Evolutionary conservation across 768 basidiomycete species (phyloP).

Genomic region (Tricholoma hemisulphureum): DNA sequence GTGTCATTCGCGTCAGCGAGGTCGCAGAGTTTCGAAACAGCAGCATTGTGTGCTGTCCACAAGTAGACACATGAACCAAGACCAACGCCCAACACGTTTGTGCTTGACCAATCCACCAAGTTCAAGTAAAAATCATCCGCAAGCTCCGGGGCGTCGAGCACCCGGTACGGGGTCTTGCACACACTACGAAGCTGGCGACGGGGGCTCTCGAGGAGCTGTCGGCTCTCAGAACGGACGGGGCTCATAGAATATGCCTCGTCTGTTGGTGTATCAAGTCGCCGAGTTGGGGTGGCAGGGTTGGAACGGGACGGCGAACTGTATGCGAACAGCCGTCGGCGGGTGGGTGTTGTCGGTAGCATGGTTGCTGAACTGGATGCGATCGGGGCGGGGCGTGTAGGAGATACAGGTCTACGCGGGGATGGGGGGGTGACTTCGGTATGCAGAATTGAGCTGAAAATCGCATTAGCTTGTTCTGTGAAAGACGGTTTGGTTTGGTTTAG

Average conservation of each 20-base stretch:
- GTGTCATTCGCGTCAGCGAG: conserved; percentile 64
- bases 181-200: conserved; percentile 78
- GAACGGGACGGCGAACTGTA: conserved; percentile 63
- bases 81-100: conserved; percentile 93
- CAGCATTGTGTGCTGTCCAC: conserved; percentile 94
- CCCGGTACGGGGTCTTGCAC: conserved; percentile 94
- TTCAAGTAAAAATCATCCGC: conserved; percentile 99
- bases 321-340: conserved; percentile 61
- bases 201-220: conserved; percentile 80
- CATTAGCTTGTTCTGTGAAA: conserved; percentile 74
- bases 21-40: conserved; percentile 90
- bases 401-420: conserved; percentile 59
- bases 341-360: conserved; percentile 48
- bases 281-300: conserved; percentile 55
- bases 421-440: conserved; percentile 77
- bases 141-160: conserved; percentile 94
- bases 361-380: conserved; percentile 38
- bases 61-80: conserved; percentile 91
- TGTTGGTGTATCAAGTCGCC: conserved; percentile 74
- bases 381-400: conserved; percentile 53
- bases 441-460: conserved; percentile 74
- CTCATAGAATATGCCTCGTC: conserved; percentile 89
- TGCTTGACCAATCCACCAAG: conserved; percentile 94
- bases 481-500: too few relatives aligned
- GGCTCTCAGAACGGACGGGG: conserved; percentile 82